Base-by-base conservation (phyloP, 2,329 filamentous ascomycete genomes). In the Sclerotinia minor region DNA sequence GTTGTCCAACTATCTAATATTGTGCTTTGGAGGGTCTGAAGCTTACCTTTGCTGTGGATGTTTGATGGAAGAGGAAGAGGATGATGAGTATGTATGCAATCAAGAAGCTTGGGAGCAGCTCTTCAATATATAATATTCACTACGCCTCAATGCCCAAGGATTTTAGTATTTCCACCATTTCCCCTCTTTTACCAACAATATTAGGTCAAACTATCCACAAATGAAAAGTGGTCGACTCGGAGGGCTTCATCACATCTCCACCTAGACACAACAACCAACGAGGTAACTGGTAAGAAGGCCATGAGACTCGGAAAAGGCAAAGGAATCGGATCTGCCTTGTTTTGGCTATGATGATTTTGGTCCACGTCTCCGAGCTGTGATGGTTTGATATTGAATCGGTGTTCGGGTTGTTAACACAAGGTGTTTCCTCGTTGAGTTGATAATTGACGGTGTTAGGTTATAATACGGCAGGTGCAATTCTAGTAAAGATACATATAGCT, bases 201-300 rank as follows among this genome's bases (percentile, higher is more conserved):
- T 49, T 60, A 21, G 41, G 41, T 60, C 44, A 11, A 60, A 60
- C 26, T 60, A 35, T 60, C 41, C 58, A 35, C 58, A 47, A 60
- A 60, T 60, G 58, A 60, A 47, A 60, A 35, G 58, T 49, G 41
- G 58, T 60, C 57, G 26, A 59, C 57, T 59, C 38, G 57, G 41
- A 59, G 41, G 26, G 26, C 55, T 29, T 58, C 24, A 29, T 58
- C 55, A 19, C 19, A 13, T 26, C 38, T 45, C 55, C 57, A 59
- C 57, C 45, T 44, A 32, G 41, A 26, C 57, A 59, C 24, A 32
- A 59, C 19, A 59, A 29, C 35, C n/a, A 44, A 44, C 38, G 17
- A 58, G 54, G 54, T 58, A 44, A 44, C 24, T 45, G 55, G 55
- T 45, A 45, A 29, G 38, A 59, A 45, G 24, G 17, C 26, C 38